A percentile compares a stretch with the other conserved stretches of the same genome.
Evolutionary conservation across 2,329 filamentous ascomycete genomes (phyloP).

Genomic region (Fusarium torulosum): DNA sequence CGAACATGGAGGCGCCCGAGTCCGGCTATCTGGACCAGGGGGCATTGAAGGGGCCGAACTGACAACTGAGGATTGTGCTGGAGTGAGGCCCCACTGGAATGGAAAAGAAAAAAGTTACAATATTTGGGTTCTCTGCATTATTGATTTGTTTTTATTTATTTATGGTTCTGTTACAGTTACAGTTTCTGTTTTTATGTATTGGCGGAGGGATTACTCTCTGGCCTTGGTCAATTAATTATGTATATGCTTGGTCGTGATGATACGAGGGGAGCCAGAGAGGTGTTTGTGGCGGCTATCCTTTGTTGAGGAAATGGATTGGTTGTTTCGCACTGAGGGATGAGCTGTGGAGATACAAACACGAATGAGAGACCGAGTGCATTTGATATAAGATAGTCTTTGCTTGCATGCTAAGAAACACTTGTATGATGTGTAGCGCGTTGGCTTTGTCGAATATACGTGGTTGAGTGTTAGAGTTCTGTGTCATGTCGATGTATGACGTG

Average conservation of each 20-base stretch:
- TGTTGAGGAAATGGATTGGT: not conserved
- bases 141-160: constrained; percentile 32
- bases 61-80: constrained; percentile 33
- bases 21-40: constrained; percentile 34
- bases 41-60: constrained; percentile 34
- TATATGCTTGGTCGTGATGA: constrained; percentile 45
- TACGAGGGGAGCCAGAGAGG: constrained; percentile 25
- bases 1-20: constrained; percentile 38
- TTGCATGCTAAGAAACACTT: constrained; percentile 11
- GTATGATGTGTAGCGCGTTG: constrained; percentile 12
- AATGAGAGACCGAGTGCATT: constrained; percentile 28
- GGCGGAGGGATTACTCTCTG: constrained; percentile 22
- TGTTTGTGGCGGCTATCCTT: constrained; percentile 18
- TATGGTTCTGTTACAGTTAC: constrained; percentile 30
- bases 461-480: not conserved
- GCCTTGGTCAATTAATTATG: constrained; percentile 44
- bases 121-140: constrained; percentile 41
- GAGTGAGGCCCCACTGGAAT: constrained; percentile 37
- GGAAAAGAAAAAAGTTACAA: constrained; percentile 50
- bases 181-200: constrained; percentile 29
- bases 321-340: constrained; percentile 3
- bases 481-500: not conserved
- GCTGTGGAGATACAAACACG: constrained; percentile 21
- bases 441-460: constrained; percentile 30
- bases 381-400: constrained; percentile 27